These are phyloP conservation scores for Silene coronaria DNA, from an alignment of 179 eudicot genomes.

Conservation along the genomic window DNA sequence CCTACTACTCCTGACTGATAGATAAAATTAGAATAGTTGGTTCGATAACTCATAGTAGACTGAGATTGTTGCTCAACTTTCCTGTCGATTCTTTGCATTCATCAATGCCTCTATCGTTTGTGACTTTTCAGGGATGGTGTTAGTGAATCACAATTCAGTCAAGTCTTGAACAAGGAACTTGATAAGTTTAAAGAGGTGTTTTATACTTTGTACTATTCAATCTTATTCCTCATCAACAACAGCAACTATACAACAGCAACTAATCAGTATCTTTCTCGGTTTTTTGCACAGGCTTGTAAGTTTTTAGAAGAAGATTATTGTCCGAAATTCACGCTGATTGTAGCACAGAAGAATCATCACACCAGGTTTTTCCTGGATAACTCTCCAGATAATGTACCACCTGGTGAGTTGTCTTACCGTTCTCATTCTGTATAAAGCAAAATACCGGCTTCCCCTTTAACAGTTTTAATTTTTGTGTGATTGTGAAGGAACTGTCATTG, in stretches of 20 bases:
- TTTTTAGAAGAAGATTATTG: slow-evolving; percentile 50
- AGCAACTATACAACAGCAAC: too few relatives aligned
- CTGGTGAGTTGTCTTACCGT: slow-evolving; percentile 21
- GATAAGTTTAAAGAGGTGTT: slow-evolving; percentile 65
- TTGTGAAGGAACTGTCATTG: slow-evolving; percentile 31
- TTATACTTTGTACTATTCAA: too few relatives aligned
- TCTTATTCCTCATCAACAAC: background rate
- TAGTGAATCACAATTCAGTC: slow-evolving; percentile 81
- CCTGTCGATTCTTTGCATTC: background rate
- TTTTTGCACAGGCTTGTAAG: slow-evolving; percentile 53
- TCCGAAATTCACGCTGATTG: slow-evolving; percentile 62
- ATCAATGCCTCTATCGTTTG: background rate
- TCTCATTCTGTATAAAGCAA: background rate
- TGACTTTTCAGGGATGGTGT: slow-evolving; percentile 65
- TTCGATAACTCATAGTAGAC: background rate
- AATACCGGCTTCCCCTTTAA: background rate
- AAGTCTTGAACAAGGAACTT: slow-evolving; percentile 75
- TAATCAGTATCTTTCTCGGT: background rate
- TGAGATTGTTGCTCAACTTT: too few relatives aligned
- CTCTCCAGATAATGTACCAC: slow-evolving; percentile 48
- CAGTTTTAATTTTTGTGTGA: background rate
- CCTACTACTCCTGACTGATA: too few relatives aligned
- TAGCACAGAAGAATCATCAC: slow-evolving; percentile 84
- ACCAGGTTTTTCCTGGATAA: slow-evolving; percentile 66
- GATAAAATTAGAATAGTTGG: too few relatives aligned